Base-by-base conservation (phyloP, 305 asterid species). In the Galium porrigens region DNA sequence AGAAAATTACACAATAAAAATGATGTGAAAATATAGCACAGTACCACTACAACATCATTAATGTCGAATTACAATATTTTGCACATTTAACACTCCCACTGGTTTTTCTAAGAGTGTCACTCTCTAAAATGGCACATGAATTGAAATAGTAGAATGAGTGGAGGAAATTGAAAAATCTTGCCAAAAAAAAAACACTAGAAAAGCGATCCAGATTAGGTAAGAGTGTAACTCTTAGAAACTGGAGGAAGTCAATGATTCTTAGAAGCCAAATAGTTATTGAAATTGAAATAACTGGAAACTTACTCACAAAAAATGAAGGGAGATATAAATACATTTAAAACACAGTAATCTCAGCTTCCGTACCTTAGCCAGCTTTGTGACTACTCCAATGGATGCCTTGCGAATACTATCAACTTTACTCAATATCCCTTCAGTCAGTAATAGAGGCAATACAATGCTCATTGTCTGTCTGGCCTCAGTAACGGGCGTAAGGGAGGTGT, bases 341-440 rank as follows among this genome's bases (percentile, higher is more conserved):
- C 8, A 54, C 37, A 32, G 37, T 17, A 25, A 22, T 39, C 14
- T 36, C 9, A 48, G 61, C 39, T 22, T 29, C 22, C 39, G 76
- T 64, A 92, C 99, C 99, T 92, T 92, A 2, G 94, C 94, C 25
- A 92, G 87, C 74, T 83, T 92, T 22, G 92, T 83, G 54, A 85
- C 95, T 81, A 92, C 76, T 69, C 78, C 89, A 78, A 92, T 89
- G 70, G 99, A 90, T 65, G 92, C 95, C 87, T 89, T 92, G 55
- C 99, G 95, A 72, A 92, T 80, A 78, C 55, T 85, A 6, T 89
- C 95, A 27, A 92, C 95, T 81, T 89, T 92, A 80, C 88, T 92
- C 95, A 89, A 81, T 73, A 92, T 89, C 66, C 99, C 99, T 14
- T 92, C 99, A 39, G 94, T 85, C 56, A 92, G 82, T 77, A 92